A percentile compares a stretch with the other conserved stretches of the same genome.
phyloP scores from a whole-genome alignment of 2,329 filamentous ascomycete genomes.

The Paecilomyces sp. region DNA sequence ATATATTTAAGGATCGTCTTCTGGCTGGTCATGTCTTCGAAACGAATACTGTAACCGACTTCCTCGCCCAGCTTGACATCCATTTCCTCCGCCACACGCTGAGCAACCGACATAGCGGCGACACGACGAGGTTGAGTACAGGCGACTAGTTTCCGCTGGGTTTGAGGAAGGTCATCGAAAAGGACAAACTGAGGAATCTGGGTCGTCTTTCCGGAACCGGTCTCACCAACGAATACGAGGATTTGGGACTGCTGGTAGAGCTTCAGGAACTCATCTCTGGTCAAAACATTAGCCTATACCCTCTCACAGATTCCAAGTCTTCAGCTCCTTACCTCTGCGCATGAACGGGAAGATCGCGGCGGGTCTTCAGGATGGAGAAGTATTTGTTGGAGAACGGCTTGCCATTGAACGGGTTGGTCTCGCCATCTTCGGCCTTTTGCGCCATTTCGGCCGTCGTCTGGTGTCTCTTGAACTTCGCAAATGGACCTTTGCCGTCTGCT shows the following conservation, averaged over 20 bases:
- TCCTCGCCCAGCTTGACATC: constrained; percentile 89
- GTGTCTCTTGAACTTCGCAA: constrained; percentile 67
- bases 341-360: constrained; percentile 83
- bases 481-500: constrained; percentile 37
- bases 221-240: constrained; percentile 97
- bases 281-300: constrained; percentile 5
- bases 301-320: neutral
- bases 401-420: constrained; percentile 79
- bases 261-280: constrained; percentile 80
- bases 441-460: constrained; percentile 73
- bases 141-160: constrained; percentile 80
- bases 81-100: constrained; percentile 95
- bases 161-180: constrained; percentile 88
- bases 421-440: constrained; percentile 66
- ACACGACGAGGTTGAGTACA: constrained; percentile 98
- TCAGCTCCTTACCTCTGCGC: constrained; percentile 62
- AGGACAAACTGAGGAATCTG: constrained; percentile 98
- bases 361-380: constrained; percentile 77
- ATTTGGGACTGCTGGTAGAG: constrained; percentile 93
- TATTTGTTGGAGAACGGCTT: constrained; percentile 72
- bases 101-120: constrained; percentile 95
- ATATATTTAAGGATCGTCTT: constrained; percentile 98
- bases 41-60: constrained; percentile 97
- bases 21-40: constrained; percentile 85
- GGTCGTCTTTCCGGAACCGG: constrained; percentile 97